Conservation (phyloP, 2,329 filamentous ascomycete species). For the Huntiella moniliformis region DNA sequence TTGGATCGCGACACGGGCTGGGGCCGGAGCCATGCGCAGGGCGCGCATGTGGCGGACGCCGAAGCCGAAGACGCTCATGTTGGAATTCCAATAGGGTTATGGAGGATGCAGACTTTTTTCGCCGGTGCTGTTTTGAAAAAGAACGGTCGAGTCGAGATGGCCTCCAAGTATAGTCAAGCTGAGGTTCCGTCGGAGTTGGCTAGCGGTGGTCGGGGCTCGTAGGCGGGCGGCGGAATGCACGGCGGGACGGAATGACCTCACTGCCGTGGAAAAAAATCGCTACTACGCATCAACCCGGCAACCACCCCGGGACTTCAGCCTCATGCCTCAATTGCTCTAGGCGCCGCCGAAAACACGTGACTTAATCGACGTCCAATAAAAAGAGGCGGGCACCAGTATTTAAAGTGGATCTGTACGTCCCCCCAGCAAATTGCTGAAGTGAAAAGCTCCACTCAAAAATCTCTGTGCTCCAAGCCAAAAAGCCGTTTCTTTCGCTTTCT, state of each 20-base stretch:
- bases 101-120: background rate
- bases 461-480: constrained; percentile 12
- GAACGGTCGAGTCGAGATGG: no score
- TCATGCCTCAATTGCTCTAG: constrained; percentile 9
- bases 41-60: constrained; percentile 19
- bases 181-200: background rate
- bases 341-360: constrained; percentile 5
- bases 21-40: constrained; percentile 16
- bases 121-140: no score
- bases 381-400: constrained; percentile 4
- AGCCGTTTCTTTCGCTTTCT: constrained; percentile 4
- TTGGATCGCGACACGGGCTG: constrained; percentile 14
- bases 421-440: constrained; percentile 3
- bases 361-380: background rate
- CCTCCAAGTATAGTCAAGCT: no score
- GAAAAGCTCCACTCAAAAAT: constrained; percentile 11
- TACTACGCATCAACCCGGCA: background rate
- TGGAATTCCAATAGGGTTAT: background rate
- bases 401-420: constrained; percentile 1
- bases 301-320: constrained; percentile 6
- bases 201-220: background rate
- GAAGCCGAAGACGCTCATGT: constrained; percentile 12
- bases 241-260: background rate
- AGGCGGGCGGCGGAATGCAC: background rate
- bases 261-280: constrained; percentile 1